phyloP scores from a whole-genome alignment of 129 eudicot species.

The Pseudognaphalium luteoalbum region DNA sequence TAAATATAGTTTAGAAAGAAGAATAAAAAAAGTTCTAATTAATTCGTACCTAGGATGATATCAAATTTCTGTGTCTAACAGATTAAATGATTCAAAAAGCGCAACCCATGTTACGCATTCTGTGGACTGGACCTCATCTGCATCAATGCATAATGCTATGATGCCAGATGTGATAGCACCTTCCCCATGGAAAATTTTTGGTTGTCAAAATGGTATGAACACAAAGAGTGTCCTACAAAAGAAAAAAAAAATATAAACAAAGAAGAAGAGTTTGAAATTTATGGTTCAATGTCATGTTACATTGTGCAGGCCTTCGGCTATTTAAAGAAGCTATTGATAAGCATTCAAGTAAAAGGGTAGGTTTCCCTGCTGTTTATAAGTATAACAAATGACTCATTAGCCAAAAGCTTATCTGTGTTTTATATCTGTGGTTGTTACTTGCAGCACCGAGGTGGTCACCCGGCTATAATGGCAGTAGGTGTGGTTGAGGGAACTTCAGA shows the following conservation, averaged over 20 bases:
- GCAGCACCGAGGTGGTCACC: conserved; percentile 31
- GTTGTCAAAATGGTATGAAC: conserved; percentile 53
- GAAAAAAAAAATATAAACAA: neutral
- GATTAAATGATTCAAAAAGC: conserved; percentile 46
- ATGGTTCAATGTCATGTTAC: neutral
- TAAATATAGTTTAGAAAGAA: neutral
- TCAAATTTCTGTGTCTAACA: conserved; percentile 21
- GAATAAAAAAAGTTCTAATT: neutral
- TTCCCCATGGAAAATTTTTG: conserved; percentile 72
- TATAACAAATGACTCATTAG: neutral
- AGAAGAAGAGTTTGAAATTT: neutral
- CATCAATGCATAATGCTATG: conserved; percentile 68
- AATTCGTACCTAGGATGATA: neutral
- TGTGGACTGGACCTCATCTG: conserved; percentile 54
- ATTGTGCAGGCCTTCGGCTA: conserved; percentile 53
- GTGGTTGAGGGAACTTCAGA: conserved; percentile 70
- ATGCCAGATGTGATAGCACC: conserved; percentile 80
- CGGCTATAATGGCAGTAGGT: conserved; percentile 62
- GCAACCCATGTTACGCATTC: conserved; percentile 26
- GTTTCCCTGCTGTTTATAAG: neutral
- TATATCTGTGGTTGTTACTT: conserved; percentile 2
- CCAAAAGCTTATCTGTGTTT: neutral
- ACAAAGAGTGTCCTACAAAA: neutral
- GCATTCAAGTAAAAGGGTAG: conserved; percentile 35
- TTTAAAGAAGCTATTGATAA: conserved; percentile 59